A percentile compares a stretch with the other conserved stretches of the same genome.
Conservation (phyloP, 768 basidiomycete species). For the Hydnomerulius pinastri region DNA sequence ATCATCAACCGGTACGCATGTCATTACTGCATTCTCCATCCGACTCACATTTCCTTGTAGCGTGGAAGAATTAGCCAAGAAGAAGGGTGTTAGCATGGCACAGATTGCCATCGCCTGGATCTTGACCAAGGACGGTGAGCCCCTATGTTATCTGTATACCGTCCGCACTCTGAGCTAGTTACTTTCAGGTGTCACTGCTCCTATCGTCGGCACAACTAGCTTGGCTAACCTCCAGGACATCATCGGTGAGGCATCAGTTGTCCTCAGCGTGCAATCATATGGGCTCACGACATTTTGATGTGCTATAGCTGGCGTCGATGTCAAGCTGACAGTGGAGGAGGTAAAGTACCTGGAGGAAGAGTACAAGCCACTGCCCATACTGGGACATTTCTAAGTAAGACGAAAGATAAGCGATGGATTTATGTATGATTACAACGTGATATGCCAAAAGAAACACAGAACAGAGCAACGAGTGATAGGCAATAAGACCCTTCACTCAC, state of each 20-base stretch:
- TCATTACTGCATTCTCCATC: background rate
- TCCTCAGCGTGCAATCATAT: background rate
- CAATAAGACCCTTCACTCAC: background rate
- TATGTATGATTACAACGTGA: background rate
- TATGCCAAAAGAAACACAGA: background rate
- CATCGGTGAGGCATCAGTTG: slow-evolving; percentile 34
- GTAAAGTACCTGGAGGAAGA: slow-evolving; percentile 45
- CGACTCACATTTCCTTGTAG: slow-evolving; percentile 17
- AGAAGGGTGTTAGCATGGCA: slow-evolving; percentile 41
- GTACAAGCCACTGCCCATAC: slow-evolving; percentile 42
- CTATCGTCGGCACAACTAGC: slow-evolving; percentile 47
- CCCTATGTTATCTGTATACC: background rate
- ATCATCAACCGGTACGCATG: slow-evolving; percentile 28
- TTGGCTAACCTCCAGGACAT: slow-evolving; percentile 42
- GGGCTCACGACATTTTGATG: slow-evolving; percentile 4
- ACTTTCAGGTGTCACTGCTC: slow-evolving; percentile 37
- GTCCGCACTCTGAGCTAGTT: background rate
- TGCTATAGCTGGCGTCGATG: slow-evolving; percentile 34
- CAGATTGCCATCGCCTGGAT: slow-evolving; percentile 46
- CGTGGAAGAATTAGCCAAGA: slow-evolving; percentile 42
- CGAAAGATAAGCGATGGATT: background rate
- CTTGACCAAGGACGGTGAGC: slow-evolving; percentile 31
- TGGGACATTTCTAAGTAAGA: slow-evolving; percentile 35
- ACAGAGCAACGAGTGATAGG: background rate
- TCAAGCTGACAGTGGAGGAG: slow-evolving; percentile 51